Conservation (phyloP, 768 basidiomycete species). For the Russula brevipes region DNA sequence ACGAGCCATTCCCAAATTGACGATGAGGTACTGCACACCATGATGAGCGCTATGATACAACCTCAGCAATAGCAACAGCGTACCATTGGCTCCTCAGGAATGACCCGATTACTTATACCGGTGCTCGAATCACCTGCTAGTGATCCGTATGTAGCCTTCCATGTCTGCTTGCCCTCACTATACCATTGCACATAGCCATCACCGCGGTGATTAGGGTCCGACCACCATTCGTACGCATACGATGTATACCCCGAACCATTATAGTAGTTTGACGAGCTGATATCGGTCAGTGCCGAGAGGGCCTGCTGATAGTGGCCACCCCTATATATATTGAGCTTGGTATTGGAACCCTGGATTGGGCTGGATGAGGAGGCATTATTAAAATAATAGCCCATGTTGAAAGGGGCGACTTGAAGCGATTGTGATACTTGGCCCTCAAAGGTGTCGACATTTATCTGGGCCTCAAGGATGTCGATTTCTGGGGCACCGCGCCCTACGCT, state of each 20-base stretch:
- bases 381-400: constrained; percentile 63
- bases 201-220: constrained; percentile 56
- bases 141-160: constrained; percentile 63
- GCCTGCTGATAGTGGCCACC: constrained; percentile 77
- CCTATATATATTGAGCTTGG: constrained; percentile 58
- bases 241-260: constrained; percentile 47
- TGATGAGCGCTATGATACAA: not conserved
- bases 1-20: constrained; percentile 81
- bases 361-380: constrained; percentile 48
- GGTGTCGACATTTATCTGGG: constrained; percentile 53
- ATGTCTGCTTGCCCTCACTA: constrained; percentile 56
- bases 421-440: constrained; percentile 70
- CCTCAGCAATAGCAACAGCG: constrained; percentile 28
- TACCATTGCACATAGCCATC: constrained; percentile 87
- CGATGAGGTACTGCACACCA: constrained; percentile 61
- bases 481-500: constrained; percentile 70
- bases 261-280: constrained; percentile 60
- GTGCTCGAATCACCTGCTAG: constrained; percentile 60
- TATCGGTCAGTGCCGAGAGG: constrained; percentile 54
- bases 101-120: constrained; percentile 59
- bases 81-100: constrained; percentile 92
- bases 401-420: constrained; percentile 76
- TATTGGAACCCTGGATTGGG: constrained; percentile 48
- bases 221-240: constrained; percentile 80
- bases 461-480: constrained; percentile 91